A percentile compares a stretch with the other conserved stretches of the same genome.
Evolutionary conservation across 1,284 basidiomycete species (phyloP).

Genomic region (Macrocybe sp.): DNA sequence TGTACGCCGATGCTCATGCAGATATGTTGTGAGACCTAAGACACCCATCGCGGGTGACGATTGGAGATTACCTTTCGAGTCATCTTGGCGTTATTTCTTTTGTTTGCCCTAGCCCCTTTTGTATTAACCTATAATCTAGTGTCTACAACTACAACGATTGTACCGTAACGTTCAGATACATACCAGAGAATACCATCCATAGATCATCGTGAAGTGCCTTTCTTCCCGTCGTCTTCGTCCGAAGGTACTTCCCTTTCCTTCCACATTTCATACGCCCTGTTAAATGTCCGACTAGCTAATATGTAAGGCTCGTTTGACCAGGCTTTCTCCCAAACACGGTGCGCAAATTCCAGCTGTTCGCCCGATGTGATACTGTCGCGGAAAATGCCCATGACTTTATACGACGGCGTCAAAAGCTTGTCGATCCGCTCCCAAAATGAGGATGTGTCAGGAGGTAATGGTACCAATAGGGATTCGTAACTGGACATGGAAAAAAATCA

Average conservation of each 20-base stretch:
- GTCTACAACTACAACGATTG: background rate
- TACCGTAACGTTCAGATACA: background rate
- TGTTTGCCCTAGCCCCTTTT: no score
- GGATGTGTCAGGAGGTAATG: constrained; percentile 37
- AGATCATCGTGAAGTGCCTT: constrained; percentile 25
- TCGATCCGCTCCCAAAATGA: constrained; percentile 42
- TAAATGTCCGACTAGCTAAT: constrained; percentile 43
- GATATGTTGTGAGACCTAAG: constrained; percentile 74
- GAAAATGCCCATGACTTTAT: constrained; percentile 41
- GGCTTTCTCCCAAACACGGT: constrained; percentile 49
- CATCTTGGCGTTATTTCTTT: no score
- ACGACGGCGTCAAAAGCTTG: constrained; percentile 44
- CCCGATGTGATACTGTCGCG: constrained; percentile 45
- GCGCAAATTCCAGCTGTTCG: constrained; percentile 44
- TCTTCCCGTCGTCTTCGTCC: constrained; percentile 38
- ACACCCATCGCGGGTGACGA: constrained; percentile 59
- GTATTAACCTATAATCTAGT: no score
- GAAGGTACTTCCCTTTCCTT: constrained; percentile 33
- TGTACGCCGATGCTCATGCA: constrained; percentile 65
- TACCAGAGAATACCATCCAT: background rate
- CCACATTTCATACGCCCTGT: constrained; percentile 43
- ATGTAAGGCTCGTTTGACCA: constrained; percentile 47
- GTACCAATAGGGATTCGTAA: constrained; percentile 33
- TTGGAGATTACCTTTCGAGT: background rate
- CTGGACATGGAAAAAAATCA: constrained; percentile 16